Evolutionary conservation across 2,329 filamentous ascomycete genomes (phyloP).

Genomic region (Aspergillus piperis): DNA sequence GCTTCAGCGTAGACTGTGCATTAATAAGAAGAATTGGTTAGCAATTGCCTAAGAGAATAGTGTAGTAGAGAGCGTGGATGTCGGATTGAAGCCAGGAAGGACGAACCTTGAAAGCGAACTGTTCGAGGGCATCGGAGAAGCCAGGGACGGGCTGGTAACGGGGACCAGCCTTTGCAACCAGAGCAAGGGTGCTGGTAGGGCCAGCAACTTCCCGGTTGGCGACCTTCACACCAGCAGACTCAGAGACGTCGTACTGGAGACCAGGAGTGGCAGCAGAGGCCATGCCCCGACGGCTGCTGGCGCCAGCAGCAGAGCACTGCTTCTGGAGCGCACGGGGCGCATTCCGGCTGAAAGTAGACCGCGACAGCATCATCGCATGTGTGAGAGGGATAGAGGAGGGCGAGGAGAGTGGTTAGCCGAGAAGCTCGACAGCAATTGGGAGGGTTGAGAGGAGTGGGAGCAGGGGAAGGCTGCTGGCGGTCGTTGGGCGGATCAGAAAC

Average conservation of each 20-base stretch:
- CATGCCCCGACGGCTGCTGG: constrained; percentile 61
- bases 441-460: constrained; percentile 30
- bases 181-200: constrained; percentile 83
- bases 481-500: constrained; percentile 29
- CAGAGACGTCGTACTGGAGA: constrained; percentile 83
- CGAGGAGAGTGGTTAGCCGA: constrained; percentile 36
- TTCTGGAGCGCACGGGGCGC: constrained; percentile 63
- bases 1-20: constrained; percentile 75
- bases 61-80: neutral
- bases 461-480: constrained; percentile 32
- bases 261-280: constrained; percentile 68
- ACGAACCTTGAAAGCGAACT: constrained; percentile 94
- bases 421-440: constrained; percentile 41
- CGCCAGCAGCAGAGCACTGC: constrained; percentile 57
- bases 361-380: constrained; percentile 67
- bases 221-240: constrained; percentile 86
- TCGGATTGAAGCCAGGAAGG: constrained; percentile 22
- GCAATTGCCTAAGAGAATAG: neutral
- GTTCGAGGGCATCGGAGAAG: constrained; percentile 84
- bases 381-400: constrained; percentile 55
- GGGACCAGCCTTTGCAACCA: constrained; percentile 93
- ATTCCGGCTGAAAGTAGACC: constrained; percentile 64
- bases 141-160: constrained; percentile 89
- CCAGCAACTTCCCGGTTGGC: constrained; percentile 86
- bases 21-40: constrained; percentile 20